Conservation (phyloP, 768 basidiomycete genomes). For the Terana coerulea region DNA sequence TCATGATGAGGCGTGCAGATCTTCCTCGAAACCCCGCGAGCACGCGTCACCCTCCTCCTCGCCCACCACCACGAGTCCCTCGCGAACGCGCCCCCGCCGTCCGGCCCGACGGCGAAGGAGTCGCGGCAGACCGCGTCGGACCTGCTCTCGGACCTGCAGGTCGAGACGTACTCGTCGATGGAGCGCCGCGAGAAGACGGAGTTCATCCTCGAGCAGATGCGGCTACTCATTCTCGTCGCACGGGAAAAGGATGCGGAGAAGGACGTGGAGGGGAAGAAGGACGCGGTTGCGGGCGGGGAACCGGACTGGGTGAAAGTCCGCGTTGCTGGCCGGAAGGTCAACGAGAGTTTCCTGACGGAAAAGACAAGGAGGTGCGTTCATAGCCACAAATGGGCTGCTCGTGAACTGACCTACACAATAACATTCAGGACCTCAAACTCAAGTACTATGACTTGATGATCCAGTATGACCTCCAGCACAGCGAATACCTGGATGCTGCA, state of each 20-base stretch:
- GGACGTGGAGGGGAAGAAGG: constrained; percentile 55
- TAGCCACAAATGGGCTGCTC: neutral
- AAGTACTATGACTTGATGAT: constrained; percentile 98
- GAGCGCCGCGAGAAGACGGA: constrained; percentile 97
- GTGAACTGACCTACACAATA: constrained; percentile 5
- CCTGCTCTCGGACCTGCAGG: constrained; percentile 89
- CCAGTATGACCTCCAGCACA: constrained; percentile 82
- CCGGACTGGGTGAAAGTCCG: constrained; percentile 91
- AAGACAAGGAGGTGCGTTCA: constrained; percentile 75
- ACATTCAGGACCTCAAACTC: constrained; percentile 84
- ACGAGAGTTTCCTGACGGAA: constrained; percentile 88
- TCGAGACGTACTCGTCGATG: constrained; percentile 99
- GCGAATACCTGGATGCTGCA: constrained; percentile 87
- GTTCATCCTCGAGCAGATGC: constrained; percentile 97
- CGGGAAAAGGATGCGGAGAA: constrained; percentile 68
- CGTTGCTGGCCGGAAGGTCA: constrained; percentile 91
- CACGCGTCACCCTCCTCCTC: constrained; percentile 86
- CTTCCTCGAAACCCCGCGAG: constrained; percentile 94
- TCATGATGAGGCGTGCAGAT: constrained; percentile 49
- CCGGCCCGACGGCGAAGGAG: constrained; percentile 46
- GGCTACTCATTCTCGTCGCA: constrained; percentile 76
- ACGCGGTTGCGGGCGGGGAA: constrained; percentile 66
- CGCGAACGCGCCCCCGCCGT: constrained; percentile 41
- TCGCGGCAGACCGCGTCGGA: constrained; percentile 86
- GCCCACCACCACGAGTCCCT: constrained; percentile 82